Evolutionary conservation across 306 rosid species (phyloP).

Genomic region (Trifolium dubium): DNA sequence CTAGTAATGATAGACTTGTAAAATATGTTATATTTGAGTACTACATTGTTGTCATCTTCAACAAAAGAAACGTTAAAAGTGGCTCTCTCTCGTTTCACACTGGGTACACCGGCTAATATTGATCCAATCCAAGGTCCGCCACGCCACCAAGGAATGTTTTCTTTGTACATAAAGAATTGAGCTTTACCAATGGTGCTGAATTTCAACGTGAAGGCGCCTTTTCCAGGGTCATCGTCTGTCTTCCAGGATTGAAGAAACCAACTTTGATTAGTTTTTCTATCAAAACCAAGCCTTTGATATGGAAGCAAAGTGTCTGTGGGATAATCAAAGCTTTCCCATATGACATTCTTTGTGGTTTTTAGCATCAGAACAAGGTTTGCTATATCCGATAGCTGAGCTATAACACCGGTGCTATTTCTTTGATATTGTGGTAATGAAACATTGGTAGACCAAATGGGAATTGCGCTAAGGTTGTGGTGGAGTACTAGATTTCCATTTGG

Average conservation of each 20-base stretch:
- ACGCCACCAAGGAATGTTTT: conserved; percentile 36
- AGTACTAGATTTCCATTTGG: conserved; percentile 42
- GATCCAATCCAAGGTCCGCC: conserved; percentile 37
- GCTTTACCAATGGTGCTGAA: conserved; percentile 51
- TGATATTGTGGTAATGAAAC: conserved; percentile 23
- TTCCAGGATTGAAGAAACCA: conserved; percentile 50
- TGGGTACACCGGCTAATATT: conserved; percentile 36
- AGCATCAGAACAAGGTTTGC: conserved; percentile 43
- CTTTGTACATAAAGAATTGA: conserved; percentile 44
- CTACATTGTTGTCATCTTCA: conserved; percentile 31
- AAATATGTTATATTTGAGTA: conserved; percentile 21
- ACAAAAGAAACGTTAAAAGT: conserved; percentile 23
- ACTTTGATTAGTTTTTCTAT: conserved; percentile 29
- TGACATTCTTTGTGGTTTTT: background rate
- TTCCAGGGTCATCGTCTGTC: conserved; percentile 54
- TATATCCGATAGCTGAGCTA: conserved; percentile 40
- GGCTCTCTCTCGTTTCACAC: conserved; percentile 10
- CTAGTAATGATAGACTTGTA: conserved; percentile 34
- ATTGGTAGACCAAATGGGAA: conserved; percentile 44
- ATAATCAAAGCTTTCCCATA: conserved; percentile 51
- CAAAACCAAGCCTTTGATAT: conserved; percentile 33
- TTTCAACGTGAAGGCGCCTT: conserved; percentile 32
- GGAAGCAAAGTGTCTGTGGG: conserved; percentile 44
- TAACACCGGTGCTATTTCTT: background rate
- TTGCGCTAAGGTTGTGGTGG: conserved; percentile 1